Evolutionary conservation across 352 stramenopile species (phyloP).

Genomic region (Phytophthora palmivora): DNA sequence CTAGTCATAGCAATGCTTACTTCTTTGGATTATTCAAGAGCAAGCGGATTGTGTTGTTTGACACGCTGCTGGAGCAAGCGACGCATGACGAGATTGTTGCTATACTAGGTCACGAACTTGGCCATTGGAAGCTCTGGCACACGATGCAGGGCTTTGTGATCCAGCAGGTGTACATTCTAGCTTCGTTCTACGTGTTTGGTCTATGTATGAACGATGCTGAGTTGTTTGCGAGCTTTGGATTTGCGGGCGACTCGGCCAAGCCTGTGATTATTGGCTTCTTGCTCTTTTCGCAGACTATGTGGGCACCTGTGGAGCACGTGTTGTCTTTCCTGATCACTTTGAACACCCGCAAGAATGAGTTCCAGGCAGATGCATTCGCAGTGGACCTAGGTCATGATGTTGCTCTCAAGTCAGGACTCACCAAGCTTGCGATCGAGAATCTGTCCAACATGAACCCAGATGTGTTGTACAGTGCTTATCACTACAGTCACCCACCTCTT

Average conservation of each 20-base stretch:
- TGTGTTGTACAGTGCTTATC: constrained; percentile 94
- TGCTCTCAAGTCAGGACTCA: constrained; percentile 94
- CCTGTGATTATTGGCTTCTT: constrained; percentile 86
- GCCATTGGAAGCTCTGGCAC: constrained; percentile 97
- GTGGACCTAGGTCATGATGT: constrained; percentile 91
- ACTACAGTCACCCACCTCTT: constrained; percentile 98
- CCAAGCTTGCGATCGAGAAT: constrained; percentile 98
- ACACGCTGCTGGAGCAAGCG: constrained; percentile 96
- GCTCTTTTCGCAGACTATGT: constrained; percentile 86
- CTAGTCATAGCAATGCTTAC: constrained; percentile 91
- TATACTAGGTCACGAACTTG: constrained; percentile 96
- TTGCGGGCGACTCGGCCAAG: constrained; percentile 46
- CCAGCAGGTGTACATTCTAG: constrained; percentile 89
- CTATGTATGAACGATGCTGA: constrained; percentile 81
- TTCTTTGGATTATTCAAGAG: constrained; percentile 96
- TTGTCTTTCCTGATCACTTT: constrained; percentile 81
- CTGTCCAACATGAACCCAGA: constrained; percentile 97
- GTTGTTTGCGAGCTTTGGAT: constrained; percentile 84
- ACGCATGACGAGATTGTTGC: constrained; percentile 95
- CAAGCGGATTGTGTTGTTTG: constrained; percentile 97
- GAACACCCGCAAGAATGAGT: constrained; percentile 84
- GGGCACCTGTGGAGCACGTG: constrained; percentile 81
- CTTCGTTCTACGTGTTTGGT: constrained; percentile 83
- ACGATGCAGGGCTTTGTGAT: constrained; percentile 94
- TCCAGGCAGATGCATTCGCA: constrained; percentile 94